Evolutionary conservation across 441 rosid genomes (phyloP), one percentile per base, ranked within the genome.

Genomic region (Syzygium syzygioides): DNA sequence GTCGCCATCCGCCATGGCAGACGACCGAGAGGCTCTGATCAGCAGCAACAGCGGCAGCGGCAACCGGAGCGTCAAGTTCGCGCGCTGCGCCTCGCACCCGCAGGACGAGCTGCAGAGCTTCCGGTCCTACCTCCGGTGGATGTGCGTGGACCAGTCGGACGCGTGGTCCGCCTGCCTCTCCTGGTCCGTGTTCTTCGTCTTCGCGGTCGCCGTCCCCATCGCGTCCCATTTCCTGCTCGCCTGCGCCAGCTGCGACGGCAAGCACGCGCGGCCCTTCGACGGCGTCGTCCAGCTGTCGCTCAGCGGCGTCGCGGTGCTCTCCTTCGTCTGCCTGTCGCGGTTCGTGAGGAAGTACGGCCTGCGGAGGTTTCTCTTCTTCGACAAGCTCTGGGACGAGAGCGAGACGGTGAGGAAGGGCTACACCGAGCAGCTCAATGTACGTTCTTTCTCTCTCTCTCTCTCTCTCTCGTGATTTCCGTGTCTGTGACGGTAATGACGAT

Each of bases 341-440:
- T 98, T 96, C 54, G 91, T 95, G 14, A 93, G 92, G 91, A 93
- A 90, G 89, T 96, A 91, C 84, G 99, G 99, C 41, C 90, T 95
- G 32, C 87, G 97, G 48, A 88, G 98, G 87, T 98, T 98, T 89
- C 91, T 98, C 87, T 98, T 98, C 93, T 92, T 98, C 50, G 99
- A 98, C 68, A 96, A 96, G 93, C 99, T 98, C 13, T 95, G 95
- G 85, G 95, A 95, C 90, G 99, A 96, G 88, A 96, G 99, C 94
- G 98, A 95, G 89, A 94, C 94, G 18, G 99, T 96, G 0, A 90
- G 99, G 1, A 87, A 87, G 4, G 95, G 95, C 25, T 96, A 98
- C 94, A 95, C 95, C 13, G 91, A 87, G 56, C 95, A 94, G 91
- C 99, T 97, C 94, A 93, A 95, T 92, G 99, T 97, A 90, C 83